Conservation (phyloP, 768 basidiomycete species). For the Serendipita sp. region DNA sequence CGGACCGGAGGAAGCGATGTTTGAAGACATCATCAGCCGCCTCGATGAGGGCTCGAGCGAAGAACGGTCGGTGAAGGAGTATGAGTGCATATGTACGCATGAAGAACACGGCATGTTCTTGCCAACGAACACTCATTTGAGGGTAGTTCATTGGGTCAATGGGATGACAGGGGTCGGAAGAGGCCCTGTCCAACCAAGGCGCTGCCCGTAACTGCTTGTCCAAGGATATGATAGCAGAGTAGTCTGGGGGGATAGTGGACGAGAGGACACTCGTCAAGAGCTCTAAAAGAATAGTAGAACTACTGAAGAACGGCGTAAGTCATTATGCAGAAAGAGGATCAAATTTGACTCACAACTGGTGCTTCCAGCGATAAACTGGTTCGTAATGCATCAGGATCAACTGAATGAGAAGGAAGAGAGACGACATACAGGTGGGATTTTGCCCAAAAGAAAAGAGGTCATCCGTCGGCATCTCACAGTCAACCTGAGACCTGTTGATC, state of each 20-base stretch:
- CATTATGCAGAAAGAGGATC: neutral
- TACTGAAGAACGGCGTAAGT: neutral
- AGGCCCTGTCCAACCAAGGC: neutral
- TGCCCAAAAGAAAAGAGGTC: neutral
- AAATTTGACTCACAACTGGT: neutral
- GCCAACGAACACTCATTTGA: neutral
- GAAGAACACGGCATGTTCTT: neutral
- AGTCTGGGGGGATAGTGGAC: neutral
- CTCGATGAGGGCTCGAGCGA: neutral
- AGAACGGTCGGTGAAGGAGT: conserved; percentile 3
- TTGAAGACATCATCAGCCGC: neutral
- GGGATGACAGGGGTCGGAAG: neutral
- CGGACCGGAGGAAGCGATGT: conserved; percentile 3
- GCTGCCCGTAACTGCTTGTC: neutral
- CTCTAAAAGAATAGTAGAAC: neutral
- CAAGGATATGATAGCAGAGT: neutral
- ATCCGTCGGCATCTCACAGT: conserved; percentile 1
- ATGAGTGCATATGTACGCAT: neutral
- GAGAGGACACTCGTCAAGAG: neutral
- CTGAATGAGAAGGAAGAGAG: neutral
- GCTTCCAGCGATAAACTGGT: conserved; percentile 5
- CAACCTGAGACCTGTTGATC: neutral
- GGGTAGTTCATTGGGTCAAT: neutral
- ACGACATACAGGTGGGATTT: neutral
- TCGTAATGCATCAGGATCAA: neutral